Conservation (phyloP, 352 stramenopile species). For the Pythium rishiriense region DNA sequence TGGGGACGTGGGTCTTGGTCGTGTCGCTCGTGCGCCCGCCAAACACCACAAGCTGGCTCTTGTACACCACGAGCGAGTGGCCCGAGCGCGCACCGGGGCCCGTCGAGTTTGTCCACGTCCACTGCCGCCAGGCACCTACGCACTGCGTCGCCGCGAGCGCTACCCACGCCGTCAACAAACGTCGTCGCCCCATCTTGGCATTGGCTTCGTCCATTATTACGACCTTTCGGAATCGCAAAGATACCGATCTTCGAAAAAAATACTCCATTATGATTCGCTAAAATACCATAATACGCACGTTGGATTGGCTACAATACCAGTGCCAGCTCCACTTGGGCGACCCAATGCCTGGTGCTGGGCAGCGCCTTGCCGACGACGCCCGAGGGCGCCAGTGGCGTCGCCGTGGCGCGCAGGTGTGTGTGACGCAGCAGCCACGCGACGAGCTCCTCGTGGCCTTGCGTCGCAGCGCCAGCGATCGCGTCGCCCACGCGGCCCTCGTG, state of each 20-base stretch:
- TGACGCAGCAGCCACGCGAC: constrained; percentile 24
- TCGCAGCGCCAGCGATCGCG: constrained; percentile 26
- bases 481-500: constrained; percentile 30
- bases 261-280: constrained; percentile 4
- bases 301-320: background rate
- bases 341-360: background rate
- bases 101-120: constrained; percentile 60
- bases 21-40: constrained; percentile 92
- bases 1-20: constrained; percentile 84
- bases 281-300: background rate
- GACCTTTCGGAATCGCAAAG: too few relatives aligned
- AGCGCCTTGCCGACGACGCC: background rate
- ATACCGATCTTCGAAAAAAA: background rate
- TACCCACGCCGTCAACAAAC: background rate
- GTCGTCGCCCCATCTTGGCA: too few relatives aligned
- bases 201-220: too few relatives aligned
- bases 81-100: constrained; percentile 78
- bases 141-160: background rate
- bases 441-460: constrained; percentile 14
- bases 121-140: constrained; percentile 73
- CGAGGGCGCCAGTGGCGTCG: background rate
- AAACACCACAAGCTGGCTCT: constrained; percentile 89
- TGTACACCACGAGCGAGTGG: constrained; percentile 88
- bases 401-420: constrained; percentile 7
- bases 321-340: background rate